Conservation (phyloP, 441 rosid genomes). For the Populus hybrid region DNA sequence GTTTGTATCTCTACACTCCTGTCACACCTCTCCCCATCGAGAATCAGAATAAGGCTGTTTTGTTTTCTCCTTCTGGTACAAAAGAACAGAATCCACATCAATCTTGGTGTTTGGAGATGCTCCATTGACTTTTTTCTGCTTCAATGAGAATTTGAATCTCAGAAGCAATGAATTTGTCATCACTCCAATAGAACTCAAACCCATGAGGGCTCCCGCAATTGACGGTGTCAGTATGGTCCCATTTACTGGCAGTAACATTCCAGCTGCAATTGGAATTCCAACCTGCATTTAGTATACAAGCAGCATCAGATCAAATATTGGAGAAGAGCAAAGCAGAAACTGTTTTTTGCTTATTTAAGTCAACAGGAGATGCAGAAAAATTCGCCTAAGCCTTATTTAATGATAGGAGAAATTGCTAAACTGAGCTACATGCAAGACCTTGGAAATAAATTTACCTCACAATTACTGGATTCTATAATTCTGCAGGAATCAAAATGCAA, state of each 20-base stretch:
- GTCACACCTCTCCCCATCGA: conserved; percentile 31
- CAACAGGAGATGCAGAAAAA: background rate
- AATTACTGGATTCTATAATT: background rate
- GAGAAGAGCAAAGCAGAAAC: background rate
- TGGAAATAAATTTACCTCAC: background rate
- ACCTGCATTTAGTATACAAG: conserved; percentile 39
- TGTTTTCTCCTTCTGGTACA: conserved; percentile 28
- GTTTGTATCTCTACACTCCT: background rate
- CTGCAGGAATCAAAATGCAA: background rate
- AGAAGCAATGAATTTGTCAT: conserved; percentile 85
- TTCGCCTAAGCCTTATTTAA: background rate
- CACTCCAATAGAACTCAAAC: conserved; percentile 91
- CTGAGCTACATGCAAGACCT: background rate
- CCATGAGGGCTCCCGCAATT: conserved; percentile 96
- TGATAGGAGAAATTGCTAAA: background rate
- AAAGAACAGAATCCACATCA: conserved; percentile 17
- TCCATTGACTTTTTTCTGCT: conserved; percentile 30
- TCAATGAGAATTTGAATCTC: conserved; percentile 60
- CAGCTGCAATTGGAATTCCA: conserved; percentile 94
- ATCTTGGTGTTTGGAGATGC: conserved; percentile 5
- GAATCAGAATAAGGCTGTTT: conserved; percentile 28
- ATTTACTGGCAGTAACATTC: conserved; percentile 72
- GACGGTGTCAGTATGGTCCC: conserved; percentile 95
- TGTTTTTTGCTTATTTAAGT: background rate
- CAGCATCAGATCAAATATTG: background rate